phyloP scores from a whole-genome alignment of 805 yeast genomes.

The Kluyveromyces lactis region DNA sequence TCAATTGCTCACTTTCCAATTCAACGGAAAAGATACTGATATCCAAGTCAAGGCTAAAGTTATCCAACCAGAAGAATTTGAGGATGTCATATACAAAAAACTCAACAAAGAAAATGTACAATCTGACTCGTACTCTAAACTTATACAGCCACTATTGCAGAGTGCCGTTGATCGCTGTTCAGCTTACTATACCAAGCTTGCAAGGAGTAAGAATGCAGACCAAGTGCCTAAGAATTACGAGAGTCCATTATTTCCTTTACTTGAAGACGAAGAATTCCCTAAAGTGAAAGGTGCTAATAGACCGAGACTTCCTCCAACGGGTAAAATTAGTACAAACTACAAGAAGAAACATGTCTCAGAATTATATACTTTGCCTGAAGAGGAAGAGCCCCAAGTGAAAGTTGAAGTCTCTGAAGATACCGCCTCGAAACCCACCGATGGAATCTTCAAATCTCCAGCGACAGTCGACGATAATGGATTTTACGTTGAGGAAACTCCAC shows the following conservation, averaged over 20 bases:
- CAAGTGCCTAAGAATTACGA: slow-evolving; percentile 17
- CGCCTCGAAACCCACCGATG: background rate
- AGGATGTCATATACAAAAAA: slow-evolving; percentile 43
- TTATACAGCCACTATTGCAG: slow-evolving; percentile 45
- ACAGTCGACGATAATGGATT: background rate
- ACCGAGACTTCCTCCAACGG: slow-evolving; percentile 85
- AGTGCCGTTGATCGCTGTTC: slow-evolving; percentile 37
- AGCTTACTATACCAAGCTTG: slow-evolving; percentile 35
- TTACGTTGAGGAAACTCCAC: slow-evolving; percentile 4
- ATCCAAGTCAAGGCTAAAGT: slow-evolving; percentile 44
- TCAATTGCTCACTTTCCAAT: slow-evolving; percentile 50
- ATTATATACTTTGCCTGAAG: slow-evolving; percentile 45
- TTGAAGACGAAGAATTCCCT: slow-evolving; percentile 83
- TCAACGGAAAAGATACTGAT: slow-evolving; percentile 62
- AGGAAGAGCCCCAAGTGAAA: slow-evolving; percentile 9
- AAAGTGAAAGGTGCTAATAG: slow-evolving; percentile 60
- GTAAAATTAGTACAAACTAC: slow-evolving; percentile 65
- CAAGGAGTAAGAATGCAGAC: slow-evolving; percentile 32
- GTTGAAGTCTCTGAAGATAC: background rate
- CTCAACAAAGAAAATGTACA: slow-evolving; percentile 45
- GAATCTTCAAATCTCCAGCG: background rate
- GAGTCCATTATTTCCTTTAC: slow-evolving; percentile 38
- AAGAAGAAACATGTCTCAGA: slow-evolving; percentile 53
- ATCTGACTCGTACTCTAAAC: slow-evolving; percentile 41
- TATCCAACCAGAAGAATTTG: slow-evolving; percentile 57